A percentile compares a stretch with the other conserved stretches of the same genome.
Evolutionary conservation across 441 rosid genomes (phyloP).

Genomic region (Bruguiera hainesii): DNA sequence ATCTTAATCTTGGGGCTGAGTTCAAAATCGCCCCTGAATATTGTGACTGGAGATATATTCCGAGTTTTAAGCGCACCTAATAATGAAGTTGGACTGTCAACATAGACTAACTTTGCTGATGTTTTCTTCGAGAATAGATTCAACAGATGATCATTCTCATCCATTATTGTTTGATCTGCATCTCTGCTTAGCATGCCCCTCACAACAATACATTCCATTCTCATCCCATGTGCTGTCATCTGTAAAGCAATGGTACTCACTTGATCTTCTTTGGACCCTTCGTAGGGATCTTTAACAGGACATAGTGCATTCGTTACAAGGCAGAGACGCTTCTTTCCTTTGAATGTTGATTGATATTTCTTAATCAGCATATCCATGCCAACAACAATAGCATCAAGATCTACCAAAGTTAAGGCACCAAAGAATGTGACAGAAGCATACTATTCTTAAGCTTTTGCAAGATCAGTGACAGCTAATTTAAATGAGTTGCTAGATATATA

Average conservation of each 20-base stretch:
- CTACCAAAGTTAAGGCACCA: constrained; percentile 63
- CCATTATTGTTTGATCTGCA: constrained; percentile 38
- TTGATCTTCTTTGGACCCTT: constrained; percentile 88
- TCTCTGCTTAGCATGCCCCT: constrained; percentile 35
- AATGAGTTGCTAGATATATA: too few species aligned
- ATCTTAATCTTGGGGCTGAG: constrained; percentile 63
- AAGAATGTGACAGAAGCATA: too few species aligned
- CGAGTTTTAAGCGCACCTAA: constrained; percentile 84
- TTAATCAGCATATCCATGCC: constrained; percentile 96
- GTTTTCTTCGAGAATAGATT: constrained; percentile 58
- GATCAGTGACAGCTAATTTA: too few species aligned
- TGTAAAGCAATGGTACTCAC: constrained; percentile 60
- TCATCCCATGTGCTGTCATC: constrained; percentile 66
- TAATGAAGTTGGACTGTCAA: constrained; percentile 69
- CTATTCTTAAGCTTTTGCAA: too few species aligned
- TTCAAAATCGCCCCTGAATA: constrained; percentile 88
- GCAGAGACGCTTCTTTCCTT: constrained; percentile 82
- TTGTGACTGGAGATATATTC: constrained; percentile 68
- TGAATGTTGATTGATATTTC: constrained; percentile 48
- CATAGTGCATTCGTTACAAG: constrained; percentile 69
- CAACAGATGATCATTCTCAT: constrained; percentile 72
- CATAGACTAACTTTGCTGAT: constrained; percentile 46
- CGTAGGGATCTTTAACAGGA: constrained; percentile 73
- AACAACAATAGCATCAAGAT: constrained; percentile 89
- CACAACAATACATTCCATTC: constrained; percentile 65